phyloP scores from a whole-genome alignment of 1,139 yeast genomes.

The Geotrichum carabidarum region DNA sequence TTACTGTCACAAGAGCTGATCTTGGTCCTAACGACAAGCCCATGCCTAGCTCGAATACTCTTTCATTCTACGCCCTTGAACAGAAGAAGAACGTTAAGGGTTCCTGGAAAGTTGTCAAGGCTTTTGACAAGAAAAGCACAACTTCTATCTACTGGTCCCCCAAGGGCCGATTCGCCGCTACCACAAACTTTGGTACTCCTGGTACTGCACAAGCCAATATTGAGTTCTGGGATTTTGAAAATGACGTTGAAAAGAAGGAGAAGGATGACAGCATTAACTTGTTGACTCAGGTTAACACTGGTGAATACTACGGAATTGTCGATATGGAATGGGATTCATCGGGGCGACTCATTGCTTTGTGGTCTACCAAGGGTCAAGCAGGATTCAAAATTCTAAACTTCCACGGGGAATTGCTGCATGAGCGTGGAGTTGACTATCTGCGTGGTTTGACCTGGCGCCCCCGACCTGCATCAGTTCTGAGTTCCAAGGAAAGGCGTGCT shows the following conservation, averaged over 20 bases:
- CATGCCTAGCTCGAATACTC: constrained; percentile 63
- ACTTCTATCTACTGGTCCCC: constrained; percentile 89
- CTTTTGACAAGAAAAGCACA: constrained; percentile 57
- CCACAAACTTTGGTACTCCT: constrained; percentile 64
- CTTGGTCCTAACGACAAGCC: constrained; percentile 39
- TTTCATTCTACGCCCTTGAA: constrained; percentile 83
- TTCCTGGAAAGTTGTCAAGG: constrained; percentile 56
- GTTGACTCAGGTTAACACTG: constrained; percentile 58
- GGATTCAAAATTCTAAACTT: constrained; percentile 86
- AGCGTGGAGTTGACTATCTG: constrained; percentile 75
- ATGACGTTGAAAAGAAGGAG: constrained; percentile 48
- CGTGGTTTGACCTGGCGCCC: constrained; percentile 96
- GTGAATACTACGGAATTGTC: constrained; percentile 73
- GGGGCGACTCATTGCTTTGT: constrained; percentile 77
- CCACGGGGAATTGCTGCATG: constrained; percentile 71
- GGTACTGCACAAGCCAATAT: constrained; percentile 49
- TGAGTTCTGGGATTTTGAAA: constrained; percentile 70
- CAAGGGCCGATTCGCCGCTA: constrained; percentile 79
- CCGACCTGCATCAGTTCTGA: constrained; percentile 75
- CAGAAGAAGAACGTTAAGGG: constrained; percentile 44
- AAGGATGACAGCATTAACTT: constrained; percentile 48
- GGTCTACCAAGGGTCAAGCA: constrained; percentile 82
- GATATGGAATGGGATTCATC: constrained; percentile 93
- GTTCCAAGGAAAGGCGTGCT: constrained; percentile 77
- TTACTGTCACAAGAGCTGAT: constrained; percentile 56